Conservation (phyloP, 2,329 filamentous ascomycete species). For the Xylaria sp. region DNA sequence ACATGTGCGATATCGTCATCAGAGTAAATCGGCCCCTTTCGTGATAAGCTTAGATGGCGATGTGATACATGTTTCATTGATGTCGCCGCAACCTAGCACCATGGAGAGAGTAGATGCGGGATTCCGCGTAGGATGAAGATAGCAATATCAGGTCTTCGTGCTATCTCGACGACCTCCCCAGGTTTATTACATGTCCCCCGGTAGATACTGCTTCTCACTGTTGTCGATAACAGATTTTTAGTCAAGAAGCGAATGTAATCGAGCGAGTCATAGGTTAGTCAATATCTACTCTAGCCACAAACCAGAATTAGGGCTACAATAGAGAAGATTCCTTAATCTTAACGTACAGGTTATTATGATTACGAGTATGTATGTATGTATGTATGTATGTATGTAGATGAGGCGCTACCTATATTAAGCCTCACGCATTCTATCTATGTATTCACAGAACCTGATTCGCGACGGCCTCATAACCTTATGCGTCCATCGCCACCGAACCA, state of each 20-base stretch:
- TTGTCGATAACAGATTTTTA: too few species aligned
- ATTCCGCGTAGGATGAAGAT: background rate
- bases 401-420: slow-evolving; percentile 5
- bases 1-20: slow-evolving; percentile 5
- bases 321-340: background rate
- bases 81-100: background rate
- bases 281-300: too few species aligned
- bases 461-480: slow-evolving; percentile 38
- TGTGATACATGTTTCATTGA: background rate
- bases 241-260: too few species aligned
- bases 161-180: too few species aligned
- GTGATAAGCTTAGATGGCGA: background rate
- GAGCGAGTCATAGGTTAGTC: too few species aligned
- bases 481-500: slow-evolving; percentile 62
- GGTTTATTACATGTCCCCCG: too few species aligned
- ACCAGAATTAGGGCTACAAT: too few species aligned
- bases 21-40: background rate
- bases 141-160: too few species aligned
- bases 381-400: slow-evolving; percentile 8
- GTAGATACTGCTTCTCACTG: too few species aligned
- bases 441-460: background rate
- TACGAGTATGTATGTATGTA: slow-evolving; percentile 12
- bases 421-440: slow-evolving; percentile 10
- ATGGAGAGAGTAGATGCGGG: too few species aligned
- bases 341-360: slow-evolving; percentile 20